A percentile compares a stretch with the other conserved stretches of the same genome.
These are phyloP conservation scores for Vitis hybrid DNA, from an alignment of 177 flowering plant species.

Conservation along the genomic window DNA sequence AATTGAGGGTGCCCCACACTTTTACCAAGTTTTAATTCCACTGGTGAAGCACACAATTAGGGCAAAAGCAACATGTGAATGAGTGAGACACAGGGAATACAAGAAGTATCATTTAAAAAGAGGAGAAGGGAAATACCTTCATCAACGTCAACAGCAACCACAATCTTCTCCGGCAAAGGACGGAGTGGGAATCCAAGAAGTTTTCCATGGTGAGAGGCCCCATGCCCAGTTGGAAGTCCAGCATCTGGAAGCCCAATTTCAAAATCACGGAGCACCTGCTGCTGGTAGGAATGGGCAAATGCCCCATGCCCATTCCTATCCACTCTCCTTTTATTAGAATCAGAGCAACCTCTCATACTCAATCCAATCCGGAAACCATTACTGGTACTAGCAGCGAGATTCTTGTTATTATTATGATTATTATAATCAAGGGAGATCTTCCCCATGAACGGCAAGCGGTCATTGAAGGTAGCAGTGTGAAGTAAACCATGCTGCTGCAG, in stretches of 20 bases:
- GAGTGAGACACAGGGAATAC: background rate
- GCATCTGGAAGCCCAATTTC: conserved; percentile 16
- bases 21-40: no score
- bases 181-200: conserved; percentile 30
- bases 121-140: conserved; percentile 52
- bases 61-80: no score
- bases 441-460: conserved; percentile 3
- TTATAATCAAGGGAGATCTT: conserved; percentile 7
- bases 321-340: conserved; percentile 7
- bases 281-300: conserved; percentile 29
- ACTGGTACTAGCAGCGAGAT: background rate
- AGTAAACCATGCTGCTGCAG: conserved; percentile 6
- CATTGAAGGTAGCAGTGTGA: background rate
- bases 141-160: conserved; percentile 92
- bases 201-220: conserved; percentile 23
- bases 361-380: conserved; percentile 17
- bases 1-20: no score
- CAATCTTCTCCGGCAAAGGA: conserved; percentile 39
- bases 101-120: background rate
- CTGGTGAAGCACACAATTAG: no score
- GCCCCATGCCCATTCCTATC: conserved; percentile 27
- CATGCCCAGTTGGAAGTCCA: conserved; percentile 24
- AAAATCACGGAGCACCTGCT: conserved; percentile 24
- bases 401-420: background rate
- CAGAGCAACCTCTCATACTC: conserved; percentile 29